phyloP scores from a whole-genome alignment of 1,284 basidiomycete species.

The Sparassis latifolia region DNA sequence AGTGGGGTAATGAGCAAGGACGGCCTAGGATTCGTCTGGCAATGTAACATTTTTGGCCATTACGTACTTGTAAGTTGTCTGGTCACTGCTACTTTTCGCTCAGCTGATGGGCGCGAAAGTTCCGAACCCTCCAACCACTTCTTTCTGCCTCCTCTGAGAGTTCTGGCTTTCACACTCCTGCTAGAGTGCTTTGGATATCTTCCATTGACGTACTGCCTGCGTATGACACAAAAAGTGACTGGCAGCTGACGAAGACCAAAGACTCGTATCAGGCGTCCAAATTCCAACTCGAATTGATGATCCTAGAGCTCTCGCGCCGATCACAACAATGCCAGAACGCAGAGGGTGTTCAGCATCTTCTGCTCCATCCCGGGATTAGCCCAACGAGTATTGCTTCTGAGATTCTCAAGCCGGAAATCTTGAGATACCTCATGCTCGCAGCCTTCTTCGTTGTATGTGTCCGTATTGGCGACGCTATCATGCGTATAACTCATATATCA shows the following conservation, averaged over 20 bases:
- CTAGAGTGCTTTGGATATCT: slow-evolving; percentile 75
- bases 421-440: slow-evolving; percentile 42
- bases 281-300: slow-evolving; percentile 75
- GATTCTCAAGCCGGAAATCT: slow-evolving; percentile 13
- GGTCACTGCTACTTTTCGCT: background rate
- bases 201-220: slow-evolving; percentile 60
- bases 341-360: slow-evolving; percentile 47
- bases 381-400: slow-evolving; percentile 42
- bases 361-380: slow-evolving; percentile 71
- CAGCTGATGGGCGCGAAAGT: slow-evolving; percentile 30
- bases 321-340: background rate
- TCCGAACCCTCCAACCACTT: slow-evolving; percentile 47
- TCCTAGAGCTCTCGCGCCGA: slow-evolving; percentile 44
- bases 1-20: slow-evolving; percentile 61
- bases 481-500: too few relatives aligned
- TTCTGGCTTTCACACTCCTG: background rate
- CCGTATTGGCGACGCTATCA: too few relatives aligned
- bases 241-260: slow-evolving; percentile 59
- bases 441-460: slow-evolving; percentile 59
- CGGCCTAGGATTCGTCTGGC: slow-evolving; percentile 78
- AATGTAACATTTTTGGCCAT: slow-evolving; percentile 81
- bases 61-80: slow-evolving; percentile 64
- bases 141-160: slow-evolving; percentile 33
- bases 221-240: slow-evolving; percentile 68
- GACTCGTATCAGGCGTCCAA: slow-evolving; percentile 74